phyloP scores from a whole-genome alignment of 1,284 basidiomycete genomes.

The Ganoderma lingzhi region DNA sequence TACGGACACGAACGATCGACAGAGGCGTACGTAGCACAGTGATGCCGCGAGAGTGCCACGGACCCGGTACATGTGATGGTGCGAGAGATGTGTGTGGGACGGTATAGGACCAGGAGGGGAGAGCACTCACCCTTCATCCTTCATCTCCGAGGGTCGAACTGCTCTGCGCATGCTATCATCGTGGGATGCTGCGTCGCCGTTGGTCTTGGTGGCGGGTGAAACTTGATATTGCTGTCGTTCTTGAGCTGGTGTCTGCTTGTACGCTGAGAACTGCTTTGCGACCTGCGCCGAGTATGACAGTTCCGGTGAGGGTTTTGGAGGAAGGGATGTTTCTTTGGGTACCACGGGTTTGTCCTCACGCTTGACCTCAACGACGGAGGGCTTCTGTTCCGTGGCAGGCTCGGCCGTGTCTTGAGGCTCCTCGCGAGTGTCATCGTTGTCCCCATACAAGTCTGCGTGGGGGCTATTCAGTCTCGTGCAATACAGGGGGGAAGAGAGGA shows the following conservation, averaged over 20 bases:
- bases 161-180: slow-evolving; percentile 31
- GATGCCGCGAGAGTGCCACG: slow-evolving; percentile 29
- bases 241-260: slow-evolving; percentile 73
- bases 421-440: slow-evolving; percentile 34
- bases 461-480: background rate
- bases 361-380: slow-evolving; percentile 17
- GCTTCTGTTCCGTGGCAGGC: slow-evolving; percentile 20
- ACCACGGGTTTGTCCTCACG: slow-evolving; percentile 25
- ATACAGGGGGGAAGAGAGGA: background rate
- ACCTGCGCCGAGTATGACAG: slow-evolving; percentile 76
- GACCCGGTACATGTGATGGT: slow-evolving; percentile 16
- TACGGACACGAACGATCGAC: slow-evolving; percentile 29
- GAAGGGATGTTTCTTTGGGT: slow-evolving; percentile 34
- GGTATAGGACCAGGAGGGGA: slow-evolving; percentile 32
- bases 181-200: slow-evolving; percentile 18
- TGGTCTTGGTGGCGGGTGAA: slow-evolving; percentile 26
- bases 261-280: slow-evolving; percentile 74
- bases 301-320: slow-evolving; percentile 39
- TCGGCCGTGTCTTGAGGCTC: slow-evolving; percentile 25
- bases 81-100: slow-evolving; percentile 19
- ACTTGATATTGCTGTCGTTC: slow-evolving; percentile 61
- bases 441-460: slow-evolving; percentile 35
- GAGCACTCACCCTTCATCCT: slow-evolving; percentile 89
- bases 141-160: slow-evolving; percentile 83
- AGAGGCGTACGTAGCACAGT: slow-evolving; percentile 37